Percentiles rank a stretch among this genome's conserved stretches.
Conservation (phyloP, 805 yeast species). For the Candida michaelii region DNA sequence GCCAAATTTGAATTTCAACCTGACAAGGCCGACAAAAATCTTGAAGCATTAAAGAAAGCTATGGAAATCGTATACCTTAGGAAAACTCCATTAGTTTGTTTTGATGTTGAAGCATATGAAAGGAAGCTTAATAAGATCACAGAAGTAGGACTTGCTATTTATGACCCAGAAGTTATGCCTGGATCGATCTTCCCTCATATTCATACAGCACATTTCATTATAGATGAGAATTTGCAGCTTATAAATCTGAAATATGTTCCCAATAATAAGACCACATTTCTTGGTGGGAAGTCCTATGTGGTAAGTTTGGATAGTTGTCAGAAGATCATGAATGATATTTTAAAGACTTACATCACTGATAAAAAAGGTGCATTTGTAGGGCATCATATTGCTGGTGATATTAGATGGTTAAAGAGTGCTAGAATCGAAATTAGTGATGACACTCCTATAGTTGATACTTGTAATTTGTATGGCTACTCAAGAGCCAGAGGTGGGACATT, state of each 20-base stretch:
- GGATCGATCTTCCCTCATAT: slow-evolving; percentile 40
- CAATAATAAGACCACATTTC: slow-evolving; percentile 51
- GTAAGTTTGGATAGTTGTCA: slow-evolving; percentile 37
- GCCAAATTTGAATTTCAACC: slow-evolving; percentile 19
- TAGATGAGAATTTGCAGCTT: slow-evolving; percentile 41
- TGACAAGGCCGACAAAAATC: slow-evolving; percentile 12
- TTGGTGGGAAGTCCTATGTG: slow-evolving; percentile 50
- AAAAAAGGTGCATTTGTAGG: slow-evolving; percentile 50
- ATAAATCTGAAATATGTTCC: slow-evolving; percentile 53
- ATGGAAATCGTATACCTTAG: slow-evolving; percentile 24
- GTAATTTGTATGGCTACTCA: slow-evolving; percentile 39
- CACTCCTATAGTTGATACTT: slow-evolving; percentile 46
- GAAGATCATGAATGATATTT: slow-evolving; percentile 39
- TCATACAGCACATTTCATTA: slow-evolving; percentile 42
- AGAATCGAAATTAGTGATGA: slow-evolving; percentile 48
- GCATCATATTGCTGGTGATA: slow-evolving; percentile 56
- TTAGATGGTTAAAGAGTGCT: slow-evolving; percentile 47
- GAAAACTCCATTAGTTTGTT: slow-evolving; percentile 39
- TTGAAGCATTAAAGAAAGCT: slow-evolving; percentile 13
- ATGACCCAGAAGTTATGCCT: slow-evolving; percentile 50
- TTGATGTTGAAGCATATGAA: slow-evolving; percentile 64
- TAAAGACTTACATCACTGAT: slow-evolving; percentile 41
- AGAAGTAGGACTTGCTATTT: slow-evolving; percentile 59
- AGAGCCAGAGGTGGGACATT: slow-evolving; percentile 45
- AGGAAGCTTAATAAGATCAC: slow-evolving; percentile 43